Conservation (phyloP, 768 basidiomycete genomes). For the Lactarius indigo region DNA sequence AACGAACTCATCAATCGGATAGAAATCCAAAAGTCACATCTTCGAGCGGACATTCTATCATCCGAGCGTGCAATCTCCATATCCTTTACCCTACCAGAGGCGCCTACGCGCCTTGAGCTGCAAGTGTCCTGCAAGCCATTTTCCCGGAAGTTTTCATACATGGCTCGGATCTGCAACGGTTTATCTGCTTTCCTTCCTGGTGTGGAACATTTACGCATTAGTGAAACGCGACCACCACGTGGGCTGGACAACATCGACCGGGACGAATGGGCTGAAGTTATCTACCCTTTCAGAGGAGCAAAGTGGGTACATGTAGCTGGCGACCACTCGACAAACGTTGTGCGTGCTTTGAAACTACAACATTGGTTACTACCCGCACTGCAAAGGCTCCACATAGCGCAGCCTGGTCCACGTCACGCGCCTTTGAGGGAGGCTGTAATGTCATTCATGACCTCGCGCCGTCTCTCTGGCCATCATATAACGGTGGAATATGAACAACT, state of each 20-base stretch:
- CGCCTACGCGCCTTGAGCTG: neutral
- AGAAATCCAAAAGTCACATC: neutral
- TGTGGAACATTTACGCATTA: neutral
- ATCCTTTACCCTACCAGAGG: neutral
- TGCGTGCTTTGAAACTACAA: neutral
- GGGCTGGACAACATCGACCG: neutral
- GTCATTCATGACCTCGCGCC: neutral
- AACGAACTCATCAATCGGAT: neutral
- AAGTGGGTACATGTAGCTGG: neutral
- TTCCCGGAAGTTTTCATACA: fast-evolving
- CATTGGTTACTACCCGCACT: neutral
- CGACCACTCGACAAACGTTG: neutral
- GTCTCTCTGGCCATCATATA: neutral
- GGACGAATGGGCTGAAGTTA: neutral
- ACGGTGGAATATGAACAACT: neutral
- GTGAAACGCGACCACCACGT: neutral
- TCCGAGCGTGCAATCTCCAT: neutral
- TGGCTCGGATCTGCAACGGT: neutral
- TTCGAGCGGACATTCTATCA: neutral
- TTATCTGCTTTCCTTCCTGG: neutral
- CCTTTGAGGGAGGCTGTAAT: neutral
- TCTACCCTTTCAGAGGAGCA: neutral
- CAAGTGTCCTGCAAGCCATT: neutral
- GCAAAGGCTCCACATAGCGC: neutral
- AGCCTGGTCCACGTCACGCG: neutral